Evolutionary conservation across 805 yeast genomes (phyloP).

Genomic region (Komagataella populi): DNA sequence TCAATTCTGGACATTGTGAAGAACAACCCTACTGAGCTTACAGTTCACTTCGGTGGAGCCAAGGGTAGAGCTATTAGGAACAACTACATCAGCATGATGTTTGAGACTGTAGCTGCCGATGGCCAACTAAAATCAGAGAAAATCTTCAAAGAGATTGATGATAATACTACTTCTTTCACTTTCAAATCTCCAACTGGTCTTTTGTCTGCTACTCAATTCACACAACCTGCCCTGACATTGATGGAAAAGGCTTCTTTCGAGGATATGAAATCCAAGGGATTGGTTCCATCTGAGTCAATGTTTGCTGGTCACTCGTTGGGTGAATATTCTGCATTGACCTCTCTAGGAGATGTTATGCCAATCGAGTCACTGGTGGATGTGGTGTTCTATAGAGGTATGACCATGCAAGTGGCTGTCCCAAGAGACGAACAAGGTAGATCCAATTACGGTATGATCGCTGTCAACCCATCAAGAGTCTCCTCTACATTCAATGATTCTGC

Average conservation of each 20-base stretch:
- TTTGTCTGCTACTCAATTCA: constrained; percentile 95
- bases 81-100: constrained; percentile 93
- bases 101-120: constrained; percentile 81
- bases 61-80: constrained; percentile 91
- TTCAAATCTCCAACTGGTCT: constrained; percentile 91
- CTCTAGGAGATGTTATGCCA: constrained; percentile 97
- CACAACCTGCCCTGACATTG: constrained; percentile 97
- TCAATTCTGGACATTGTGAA: constrained; percentile 90
- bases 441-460: constrained; percentile 98
- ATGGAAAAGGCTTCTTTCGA: constrained; percentile 99
- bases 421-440: constrained; percentile 93
- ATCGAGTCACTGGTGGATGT: constrained; percentile 94
- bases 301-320: constrained; percentile 99
- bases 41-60: constrained; percentile 96
- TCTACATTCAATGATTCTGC: constrained; percentile 88
- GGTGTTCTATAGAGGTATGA: constrained; percentile 99
- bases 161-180: constrained; percentile 70
- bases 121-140: constrained; percentile 82
- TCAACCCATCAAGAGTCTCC: constrained; percentile 88
- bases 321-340: constrained; percentile 95
- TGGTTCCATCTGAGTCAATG: constrained; percentile 84
- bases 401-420: constrained; percentile 99
- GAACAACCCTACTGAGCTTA: constrained; percentile 90
- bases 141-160: constrained; percentile 86
- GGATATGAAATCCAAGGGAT: constrained; percentile 91